Conservation (phyloP, 2,329 filamentous ascomycete genomes). For the Fusarium sp. region DNA sequence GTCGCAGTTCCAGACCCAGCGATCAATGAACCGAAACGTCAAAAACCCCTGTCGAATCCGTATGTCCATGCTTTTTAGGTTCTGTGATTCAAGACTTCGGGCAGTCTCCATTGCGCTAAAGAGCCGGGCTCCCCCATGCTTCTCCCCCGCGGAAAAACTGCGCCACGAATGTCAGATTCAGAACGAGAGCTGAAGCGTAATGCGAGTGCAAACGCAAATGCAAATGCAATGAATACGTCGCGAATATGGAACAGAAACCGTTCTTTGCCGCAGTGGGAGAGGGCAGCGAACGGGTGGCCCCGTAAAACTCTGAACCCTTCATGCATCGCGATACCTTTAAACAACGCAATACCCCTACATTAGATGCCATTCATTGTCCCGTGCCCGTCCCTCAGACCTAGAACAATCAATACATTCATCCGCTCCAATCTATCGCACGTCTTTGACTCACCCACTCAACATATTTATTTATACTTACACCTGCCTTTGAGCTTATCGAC, state of each 20-base stretch:
- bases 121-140: not conserved
- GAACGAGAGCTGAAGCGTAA: slow-evolving; percentile 14
- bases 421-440: not conserved
- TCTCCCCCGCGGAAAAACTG: slow-evolving; percentile 27
- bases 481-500: not conserved
- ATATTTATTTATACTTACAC: not conserved
- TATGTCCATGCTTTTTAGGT: slow-evolving; percentile 18
- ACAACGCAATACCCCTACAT: slow-evolving; percentile 3
- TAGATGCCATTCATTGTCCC: slow-evolving; percentile 6
- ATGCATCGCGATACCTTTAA: slow-evolving; percentile 8
- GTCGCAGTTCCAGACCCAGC: slow-evolving; percentile 14
- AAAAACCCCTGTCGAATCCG: slow-evolving; percentile 12
- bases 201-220: not conserved
- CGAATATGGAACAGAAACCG: slow-evolving; percentile 19
- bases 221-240: slow-evolving; percentile 18
- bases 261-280: slow-evolving; percentile 1
- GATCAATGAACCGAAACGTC: slow-evolving; percentile 25
- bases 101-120: slow-evolving; percentile 37
- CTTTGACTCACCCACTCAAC: slow-evolving; percentile 14
- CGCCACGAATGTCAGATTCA: slow-evolving; percentile 44
- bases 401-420: slow-evolving; percentile 8
- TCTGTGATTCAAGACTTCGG: slow-evolving; percentile 35
- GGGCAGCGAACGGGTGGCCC: slow-evolving; percentile 10
- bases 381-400: slow-evolving; percentile 7
- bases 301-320: slow-evolving; percentile 17